Base-by-base conservation (phyloP, 805 yeast species). In the Ogataea polymorpha region DNA sequence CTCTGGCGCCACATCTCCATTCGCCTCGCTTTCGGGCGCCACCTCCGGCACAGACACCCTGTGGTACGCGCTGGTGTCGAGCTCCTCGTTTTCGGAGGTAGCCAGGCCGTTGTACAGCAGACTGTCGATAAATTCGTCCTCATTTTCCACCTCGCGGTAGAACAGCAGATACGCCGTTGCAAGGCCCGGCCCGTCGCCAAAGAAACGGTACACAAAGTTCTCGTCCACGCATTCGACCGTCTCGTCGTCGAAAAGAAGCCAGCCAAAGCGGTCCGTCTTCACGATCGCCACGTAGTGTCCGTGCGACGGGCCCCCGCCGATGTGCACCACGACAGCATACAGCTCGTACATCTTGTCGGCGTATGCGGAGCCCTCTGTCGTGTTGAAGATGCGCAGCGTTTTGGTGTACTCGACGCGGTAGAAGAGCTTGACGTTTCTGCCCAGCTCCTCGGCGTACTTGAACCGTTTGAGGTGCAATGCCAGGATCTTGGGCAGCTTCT, bases 301-400 rank as follows among this genome's bases (percentile, higher is more conserved):
- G 64, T 90, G 96, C 67, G 88, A 89, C 1, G 98, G 97, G 0
- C 98, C 97, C 4, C 96, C 95, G 5, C 99, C 99, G 51, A 93
- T 80, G 58, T 93, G 99, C 9, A 93, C 89, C 10, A 93, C 93
- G 31, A 91, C 81, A 0, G 91, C 87, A 48, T 80, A 83, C 37
- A 93, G 66, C 54, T 90, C 96, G 56, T 89, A 93, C 14, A 81
- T 69, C 52, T 76, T 77, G 49, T 77, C 77, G 2, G 76, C 70
- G 12, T 68, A 63, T 17, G 64, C 65, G 18, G 76, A 56, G 53
- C 75, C 77, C 33, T 74, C 73, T 0, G 89, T 77, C 23, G 91
- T 81, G 55, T 81, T 78, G 55, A 82, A 80, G 21, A 88, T 74
- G 23, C 88, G 68, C 41, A 93, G 65, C 33, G 74, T 75, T 51